Evolutionary conservation across 1,284 basidiomycete species (phyloP), one percentile per base, ranked within the genome.

Genomic region (Cutaneotrichosporon dermatis): DNA sequence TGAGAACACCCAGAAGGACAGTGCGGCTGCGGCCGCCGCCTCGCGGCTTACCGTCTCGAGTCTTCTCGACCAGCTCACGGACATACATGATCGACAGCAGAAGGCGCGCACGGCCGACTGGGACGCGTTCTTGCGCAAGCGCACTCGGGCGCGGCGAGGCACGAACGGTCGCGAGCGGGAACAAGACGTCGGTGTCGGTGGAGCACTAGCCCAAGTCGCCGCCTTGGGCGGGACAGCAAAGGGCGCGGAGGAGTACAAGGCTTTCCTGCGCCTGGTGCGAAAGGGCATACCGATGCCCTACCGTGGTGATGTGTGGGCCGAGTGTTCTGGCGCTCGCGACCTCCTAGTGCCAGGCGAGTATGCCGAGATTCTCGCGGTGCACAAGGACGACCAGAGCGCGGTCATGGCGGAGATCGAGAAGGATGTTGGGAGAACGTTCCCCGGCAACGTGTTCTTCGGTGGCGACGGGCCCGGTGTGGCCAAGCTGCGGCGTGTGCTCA

Each of bases 391-490:
- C 44, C 80, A 80, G 25, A 82, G 83, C 46, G 85, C 89, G 0
- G 83, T 86, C 52, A 76, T 80, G 54, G 74, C 76, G 41, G 95
- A 99, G 79, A 98, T 99, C 63, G 93, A 95, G 79, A 94, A 98
- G 79, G 95, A 98, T 71, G 90, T 97, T 1, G 69, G 73, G 46
- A 79, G 92, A 75, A 95, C 91, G 44, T 96, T 98, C 88, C 95
- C 95, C 0, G 80, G 94, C 45, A 98, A 98, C 72, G 83, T 98
- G 40, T 99, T 95, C 79, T 99, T 98, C 77, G 95, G 92, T 1
- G 90, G 93, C 1, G 90, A 94, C 72, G 62, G 62, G 33, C 62
- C 62, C 0, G 96, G 96, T 1, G 92, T 98, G 7, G 83, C 87
- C 54, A 99, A 99, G 79, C 78, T 99, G 55, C 82, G 94, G 43